A percentile compares a stretch with the other conserved stretches of the same genome.
These are phyloP conservation scores for Neurospora discreta DNA, from an alignment of 495 filamentous ascomycete genomes.

Conservation along the genomic window DNA sequence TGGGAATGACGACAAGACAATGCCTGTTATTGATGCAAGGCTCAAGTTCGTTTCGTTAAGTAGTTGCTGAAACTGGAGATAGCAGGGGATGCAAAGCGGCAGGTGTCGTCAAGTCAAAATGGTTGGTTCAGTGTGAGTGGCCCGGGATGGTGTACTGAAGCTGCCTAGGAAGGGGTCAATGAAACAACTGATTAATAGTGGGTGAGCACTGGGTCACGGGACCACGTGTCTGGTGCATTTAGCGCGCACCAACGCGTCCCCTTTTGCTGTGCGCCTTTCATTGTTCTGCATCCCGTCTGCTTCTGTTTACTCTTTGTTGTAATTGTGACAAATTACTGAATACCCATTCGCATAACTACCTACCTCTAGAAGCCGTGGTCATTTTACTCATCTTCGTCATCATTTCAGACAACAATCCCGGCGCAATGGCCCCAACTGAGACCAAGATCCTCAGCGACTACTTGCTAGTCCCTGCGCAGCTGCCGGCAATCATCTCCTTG, in stretches of 20 bases:
- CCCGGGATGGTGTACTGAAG: background rate
- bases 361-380: background rate
- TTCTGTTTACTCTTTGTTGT: background rate
- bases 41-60: background rate
- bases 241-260: slow-evolving; percentile 3
- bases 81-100: background rate
- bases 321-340: background rate
- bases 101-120: background rate
- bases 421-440: slow-evolving; percentile 59
- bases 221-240: background rate
- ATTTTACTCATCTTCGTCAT: background rate
- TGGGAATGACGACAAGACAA: background rate
- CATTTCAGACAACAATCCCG: background rate
- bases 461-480: slow-evolving; percentile 60
- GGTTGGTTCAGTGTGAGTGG: background rate
- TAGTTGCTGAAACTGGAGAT: background rate
- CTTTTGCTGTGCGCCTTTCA: background rate
- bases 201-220: background rate
- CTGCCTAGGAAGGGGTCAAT: background rate
- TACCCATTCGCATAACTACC: background rate
- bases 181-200: background rate
- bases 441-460: slow-evolving; percentile 63
- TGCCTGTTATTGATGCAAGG: background rate
- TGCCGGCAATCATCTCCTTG: slow-evolving; percentile 61
- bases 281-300: background rate